Percentiles rank a stretch among this genome's conserved stretches.
Evolutionary conservation across 2,329 filamentous ascomycete species (phyloP).

Genomic region (Hawksworthiomyces lignivorus): DNA sequence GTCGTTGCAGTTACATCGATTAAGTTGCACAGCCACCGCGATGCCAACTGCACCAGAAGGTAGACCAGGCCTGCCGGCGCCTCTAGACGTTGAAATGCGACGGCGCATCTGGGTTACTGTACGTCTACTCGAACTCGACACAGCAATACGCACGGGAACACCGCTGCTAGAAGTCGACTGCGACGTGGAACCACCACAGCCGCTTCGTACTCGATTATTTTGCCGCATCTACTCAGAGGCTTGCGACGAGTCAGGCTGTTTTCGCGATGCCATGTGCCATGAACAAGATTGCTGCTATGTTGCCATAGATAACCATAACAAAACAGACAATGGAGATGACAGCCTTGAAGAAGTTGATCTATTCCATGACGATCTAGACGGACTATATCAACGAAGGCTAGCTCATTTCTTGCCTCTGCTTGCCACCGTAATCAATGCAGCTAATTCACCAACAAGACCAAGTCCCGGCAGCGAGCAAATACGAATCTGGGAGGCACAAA

Average conservation of each 20-base stretch:
- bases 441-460: conserved; percentile 18
- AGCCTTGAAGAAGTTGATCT: too few relatives aligned
- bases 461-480: conserved; percentile 27
- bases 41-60: too few relatives aligned
- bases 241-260: conserved; percentile 4
- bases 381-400: conserved; percentile 17
- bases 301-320: too few relatives aligned
- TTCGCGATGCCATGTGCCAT: not conserved
- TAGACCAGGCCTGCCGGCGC: too few relatives aligned
- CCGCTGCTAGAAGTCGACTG: conserved; percentile 12
- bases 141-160: conserved; percentile 20
- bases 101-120: conserved; percentile 19
- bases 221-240: too few relatives aligned
- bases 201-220: too few relatives aligned
- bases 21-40: not conserved
- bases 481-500: conserved; percentile 31
- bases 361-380: conserved; percentile 13
- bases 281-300: not conserved
- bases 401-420: conserved; percentile 16
- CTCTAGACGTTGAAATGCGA: conserved; percentile 17
- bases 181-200: conserved; percentile 16
- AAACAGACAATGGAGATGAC: too few relatives aligned
- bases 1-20: conserved; percentile 19
- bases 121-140: conserved; percentile 20
- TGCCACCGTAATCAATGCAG: conserved; percentile 13